Conservation (phyloP, 148 eudicot species). For the Rhododendron mucronatum region DNA sequence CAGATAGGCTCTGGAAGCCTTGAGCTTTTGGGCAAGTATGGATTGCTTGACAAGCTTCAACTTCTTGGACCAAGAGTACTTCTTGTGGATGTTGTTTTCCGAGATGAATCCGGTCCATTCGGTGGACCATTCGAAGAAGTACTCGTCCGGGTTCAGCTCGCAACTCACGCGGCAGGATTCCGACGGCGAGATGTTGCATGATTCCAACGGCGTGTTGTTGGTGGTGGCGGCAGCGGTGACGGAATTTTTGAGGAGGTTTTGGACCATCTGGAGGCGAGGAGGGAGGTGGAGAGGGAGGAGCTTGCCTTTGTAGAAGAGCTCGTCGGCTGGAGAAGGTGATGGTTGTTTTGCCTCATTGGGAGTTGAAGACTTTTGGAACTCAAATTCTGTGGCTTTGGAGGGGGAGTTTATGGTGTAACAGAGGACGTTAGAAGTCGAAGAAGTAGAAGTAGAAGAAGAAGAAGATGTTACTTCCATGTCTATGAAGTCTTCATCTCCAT, state of each 20-base stretch:
- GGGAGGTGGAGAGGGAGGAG: slow-evolving; percentile 80
- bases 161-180: slow-evolving; percentile 60
- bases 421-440: slow-evolving; percentile 15
- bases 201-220: slow-evolving; percentile 43
- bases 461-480: slow-evolving; percentile 47
- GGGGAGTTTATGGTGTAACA: slow-evolving; percentile 19
- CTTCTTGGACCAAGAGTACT: slow-evolving; percentile 51
- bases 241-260: slow-evolving; percentile 37
- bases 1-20: slow-evolving; percentile 47
- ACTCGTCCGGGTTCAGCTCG: slow-evolving; percentile 59
- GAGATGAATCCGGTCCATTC: slow-evolving; percentile 27
- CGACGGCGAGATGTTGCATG: slow-evolving; percentile 55
- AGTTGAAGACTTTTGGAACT: slow-evolving; percentile 52
- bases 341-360: slow-evolving; percentile 11
- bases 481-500: slow-evolving; percentile 57
- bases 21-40: slow-evolving; percentile 46
- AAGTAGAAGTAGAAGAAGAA: slow-evolving; percentile 13
- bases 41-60: slow-evolving; percentile 46
- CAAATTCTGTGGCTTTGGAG: slow-evolving; percentile 52
- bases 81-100: slow-evolving; percentile 25
- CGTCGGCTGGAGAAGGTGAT: slow-evolving; percentile 62
- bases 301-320: slow-evolving; percentile 80
- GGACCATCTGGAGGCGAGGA: slow-evolving; percentile 54
- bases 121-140: slow-evolving; percentile 55
- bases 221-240: slow-evolving; percentile 14